Conservation (phyloP, 2,329 filamentous ascomycete genomes). For the Fusarium veterinarium region DNA sequence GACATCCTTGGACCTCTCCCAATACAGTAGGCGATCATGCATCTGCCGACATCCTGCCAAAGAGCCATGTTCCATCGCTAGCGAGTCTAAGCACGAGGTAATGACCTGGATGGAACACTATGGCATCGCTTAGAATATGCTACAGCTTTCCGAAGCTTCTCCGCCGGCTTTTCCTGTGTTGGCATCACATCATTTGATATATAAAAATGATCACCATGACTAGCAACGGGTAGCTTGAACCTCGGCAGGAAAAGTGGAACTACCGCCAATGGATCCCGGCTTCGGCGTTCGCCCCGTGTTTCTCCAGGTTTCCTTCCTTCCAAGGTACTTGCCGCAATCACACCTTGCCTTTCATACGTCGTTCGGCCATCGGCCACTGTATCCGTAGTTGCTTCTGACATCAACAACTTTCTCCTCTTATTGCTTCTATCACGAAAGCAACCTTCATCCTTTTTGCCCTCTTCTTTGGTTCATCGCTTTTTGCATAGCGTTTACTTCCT, state of each 20-base stretch:
- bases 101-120: background rate
- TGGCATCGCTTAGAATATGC: slow-evolving; percentile 24
- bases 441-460: background rate
- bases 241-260: slow-evolving; percentile 43
- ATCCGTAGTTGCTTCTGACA: slow-evolving; percentile 42
- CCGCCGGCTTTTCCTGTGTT: background rate
- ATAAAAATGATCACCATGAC: slow-evolving; percentile 1
- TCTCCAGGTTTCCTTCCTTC: slow-evolving; percentile 44
- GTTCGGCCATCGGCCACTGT: slow-evolving; percentile 22
- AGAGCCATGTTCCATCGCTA: background rate
- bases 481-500: slow-evolving; percentile 15
- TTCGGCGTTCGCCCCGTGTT: slow-evolving; percentile 43
- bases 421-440: slow-evolving; percentile 7
- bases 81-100: background rate
- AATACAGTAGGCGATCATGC: background rate
- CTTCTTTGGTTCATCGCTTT: slow-evolving; percentile 6
- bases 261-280: slow-evolving; percentile 32
- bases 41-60: slow-evolving; percentile 8
- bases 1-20: background rate
- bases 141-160: slow-evolving; percentile 26
- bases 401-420: slow-evolving; percentile 24
- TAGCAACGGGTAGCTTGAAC: slow-evolving; percentile 24
- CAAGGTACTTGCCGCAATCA: slow-evolving; percentile 13
- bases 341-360: background rate
- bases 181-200: slow-evolving; percentile 17